A percentile compares a stretch with the other conserved stretches of the same genome.
Evolutionary conservation across 805 yeast species (phyloP).

Genomic region (Sugiyamaella americana): DNA sequence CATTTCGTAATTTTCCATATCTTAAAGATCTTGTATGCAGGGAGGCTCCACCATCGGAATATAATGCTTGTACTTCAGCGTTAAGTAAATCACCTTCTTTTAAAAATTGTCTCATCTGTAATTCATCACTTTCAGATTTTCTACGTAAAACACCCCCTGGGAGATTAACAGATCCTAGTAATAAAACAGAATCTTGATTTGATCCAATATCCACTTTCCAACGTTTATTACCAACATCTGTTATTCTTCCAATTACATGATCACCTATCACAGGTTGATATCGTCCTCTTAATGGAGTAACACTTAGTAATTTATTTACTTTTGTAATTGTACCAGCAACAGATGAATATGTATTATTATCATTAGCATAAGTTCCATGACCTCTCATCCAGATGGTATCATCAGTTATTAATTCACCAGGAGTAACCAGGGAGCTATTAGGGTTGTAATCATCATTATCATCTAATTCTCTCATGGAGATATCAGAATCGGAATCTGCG

Average conservation of each 20-base stretch:
- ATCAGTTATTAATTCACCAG: slow-evolving; percentile 93
- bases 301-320: slow-evolving; percentile 82
- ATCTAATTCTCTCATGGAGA: slow-evolving; percentile 10
- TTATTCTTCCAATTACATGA: slow-evolving; percentile 87
- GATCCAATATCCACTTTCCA: slow-evolving; percentile 98
- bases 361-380: slow-evolving; percentile 85
- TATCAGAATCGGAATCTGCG: slow-evolving; percentile 21
- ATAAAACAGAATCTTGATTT: slow-evolving; percentile 83
- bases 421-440: slow-evolving; percentile 56
- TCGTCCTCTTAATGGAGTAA: slow-evolving; percentile 77
- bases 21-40: slow-evolving; percentile 91
- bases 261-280: slow-evolving; percentile 95
- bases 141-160: slow-evolving; percentile 97
- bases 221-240: slow-evolving; percentile 87
- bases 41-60: slow-evolving; percentile 86
- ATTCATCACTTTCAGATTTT: slow-evolving; percentile 90
- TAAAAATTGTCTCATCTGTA: slow-evolving; percentile 88
- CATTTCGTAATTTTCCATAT: slow-evolving; percentile 92
- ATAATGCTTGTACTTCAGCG: slow-evolving; percentile 91
- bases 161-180: slow-evolving; percentile 91
- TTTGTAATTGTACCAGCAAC: slow-evolving; percentile 87
- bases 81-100: slow-evolving; percentile 95
- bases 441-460: slow-evolving; percentile 2
- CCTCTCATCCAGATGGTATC: slow-evolving; percentile 99
- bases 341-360: slow-evolving; percentile 73